Percentiles rank a stretch among this genome's conserved stretches.
phyloP scores from a whole-genome alignment of 83 land plant species.

The Thuja plicata region DNA sequence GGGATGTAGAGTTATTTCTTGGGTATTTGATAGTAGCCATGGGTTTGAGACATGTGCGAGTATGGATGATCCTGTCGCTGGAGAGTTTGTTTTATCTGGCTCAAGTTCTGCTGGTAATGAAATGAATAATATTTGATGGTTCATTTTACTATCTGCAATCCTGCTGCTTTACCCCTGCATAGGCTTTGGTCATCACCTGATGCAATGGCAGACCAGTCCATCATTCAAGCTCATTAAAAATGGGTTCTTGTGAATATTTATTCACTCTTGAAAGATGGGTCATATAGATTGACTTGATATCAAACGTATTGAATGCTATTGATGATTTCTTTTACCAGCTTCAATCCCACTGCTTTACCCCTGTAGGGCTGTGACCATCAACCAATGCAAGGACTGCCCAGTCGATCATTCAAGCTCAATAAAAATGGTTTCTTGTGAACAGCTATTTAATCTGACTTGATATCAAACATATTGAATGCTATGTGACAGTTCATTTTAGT shows the following conservation, averaged over 20 bases:
- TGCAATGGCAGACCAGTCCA: neutral
- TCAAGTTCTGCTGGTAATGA: neutral
- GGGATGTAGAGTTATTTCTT: neutral
- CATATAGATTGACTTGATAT: neutral
- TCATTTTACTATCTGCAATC: neutral
- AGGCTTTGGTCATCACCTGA: neutral
- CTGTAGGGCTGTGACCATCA: neutral
- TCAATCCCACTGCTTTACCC: neutral
- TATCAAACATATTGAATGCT: neutral
- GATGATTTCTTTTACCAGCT: too few species aligned
- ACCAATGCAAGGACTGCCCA: neutral
- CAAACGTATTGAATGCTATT: neutral
- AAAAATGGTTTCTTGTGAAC: neutral
- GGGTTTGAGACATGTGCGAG: neutral
- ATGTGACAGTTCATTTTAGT: neutral
- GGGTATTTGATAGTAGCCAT: neutral
- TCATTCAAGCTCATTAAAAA: neutral
- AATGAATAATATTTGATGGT: neutral
- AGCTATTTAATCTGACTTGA: neutral
- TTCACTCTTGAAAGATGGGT: neutral
- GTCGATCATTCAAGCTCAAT: neutral
- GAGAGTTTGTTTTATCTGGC: too few species aligned
- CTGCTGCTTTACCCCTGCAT: neutral
- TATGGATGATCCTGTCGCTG: neutral
- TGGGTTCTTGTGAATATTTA: neutral